phyloP scores from a whole-genome alignment of 2,329 filamentous ascomycete genomes.

The Colletotrichum shisoi region DNA sequence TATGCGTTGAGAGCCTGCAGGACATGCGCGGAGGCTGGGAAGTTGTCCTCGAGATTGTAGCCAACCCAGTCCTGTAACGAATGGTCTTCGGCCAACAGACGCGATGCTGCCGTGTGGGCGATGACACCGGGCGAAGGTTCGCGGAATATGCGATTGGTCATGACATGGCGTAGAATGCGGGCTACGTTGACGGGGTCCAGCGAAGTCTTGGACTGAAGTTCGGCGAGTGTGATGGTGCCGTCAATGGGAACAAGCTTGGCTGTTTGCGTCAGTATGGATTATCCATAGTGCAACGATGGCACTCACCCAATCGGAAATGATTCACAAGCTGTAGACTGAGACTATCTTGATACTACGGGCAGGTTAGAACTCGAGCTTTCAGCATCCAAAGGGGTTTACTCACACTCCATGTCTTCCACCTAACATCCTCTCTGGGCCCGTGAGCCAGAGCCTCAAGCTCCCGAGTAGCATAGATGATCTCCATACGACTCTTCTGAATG shows the following conservation, averaged over 20 bases:
- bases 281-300: neutral
- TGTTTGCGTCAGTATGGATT: slow-evolving; percentile 42
- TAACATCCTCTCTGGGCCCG: slow-evolving; percentile 59
- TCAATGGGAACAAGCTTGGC: slow-evolving; percentile 61
- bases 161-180: slow-evolving; percentile 63
- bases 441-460: slow-evolving; percentile 58
- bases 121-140: slow-evolving; percentile 61
- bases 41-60: slow-evolving; percentile 64
- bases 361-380: slow-evolving; percentile 28
- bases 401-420: slow-evolving; percentile 63
- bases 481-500: slow-evolving; percentile 55
- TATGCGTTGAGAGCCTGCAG: slow-evolving; percentile 55
- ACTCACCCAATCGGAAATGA: slow-evolving; percentile 58
- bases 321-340: slow-evolving; percentile 61
- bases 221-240: slow-evolving; percentile 54
- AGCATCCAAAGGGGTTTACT: slow-evolving; percentile 41
- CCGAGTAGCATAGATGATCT: slow-evolving; percentile 58
- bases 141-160: slow-evolving; percentile 64
- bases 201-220: slow-evolving; percentile 56
- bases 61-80: slow-evolving; percentile 62
- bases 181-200: slow-evolving; percentile 60
- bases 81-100: slow-evolving; percentile 58
- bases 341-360: slow-evolving; percentile 57
- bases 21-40: slow-evolving; percentile 58
- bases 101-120: slow-evolving; percentile 64